Evolutionary conservation across 345 rosid genomes (phyloP).

Genomic region (Murraya paniculata): DNA sequence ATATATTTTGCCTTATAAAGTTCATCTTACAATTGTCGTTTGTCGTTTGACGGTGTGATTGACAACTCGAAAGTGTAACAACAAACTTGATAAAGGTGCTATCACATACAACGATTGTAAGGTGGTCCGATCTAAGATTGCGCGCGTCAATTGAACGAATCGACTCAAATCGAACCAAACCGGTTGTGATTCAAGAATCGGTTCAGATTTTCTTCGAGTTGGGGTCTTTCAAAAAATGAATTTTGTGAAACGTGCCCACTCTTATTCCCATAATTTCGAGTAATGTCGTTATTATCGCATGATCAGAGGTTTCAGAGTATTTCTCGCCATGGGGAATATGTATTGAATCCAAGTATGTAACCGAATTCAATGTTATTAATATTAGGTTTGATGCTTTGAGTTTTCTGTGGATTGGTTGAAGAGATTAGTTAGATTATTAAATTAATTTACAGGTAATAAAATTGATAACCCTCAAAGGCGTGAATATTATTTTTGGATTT

Average conservation of each 20-base stretch:
- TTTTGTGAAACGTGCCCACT: too few relatives aligned
- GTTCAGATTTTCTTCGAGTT: background rate
- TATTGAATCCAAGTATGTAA: background rate
- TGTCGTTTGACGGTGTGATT: background rate
- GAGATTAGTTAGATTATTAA: background rate
- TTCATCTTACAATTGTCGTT: too few relatives aligned
- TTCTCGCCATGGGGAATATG: background rate
- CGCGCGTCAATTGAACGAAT: too few relatives aligned
- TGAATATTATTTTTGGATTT: background rate
- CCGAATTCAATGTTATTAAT: background rate
- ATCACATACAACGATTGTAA: too few relatives aligned
- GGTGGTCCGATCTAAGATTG: too few relatives aligned
- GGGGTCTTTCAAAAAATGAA: background rate
- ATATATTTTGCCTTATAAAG: too few relatives aligned
- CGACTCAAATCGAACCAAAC: too few relatives aligned
- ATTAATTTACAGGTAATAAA: background rate
- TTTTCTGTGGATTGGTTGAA: background rate
- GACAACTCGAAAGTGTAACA: too few relatives aligned
- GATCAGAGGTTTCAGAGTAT: background rate
- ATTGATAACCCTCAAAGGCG: background rate
- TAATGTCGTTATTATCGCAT: background rate
- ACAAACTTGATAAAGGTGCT: too few relatives aligned
- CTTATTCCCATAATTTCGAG: background rate
- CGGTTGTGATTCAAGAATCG: too few relatives aligned
- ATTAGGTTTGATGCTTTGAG: background rate